Percentiles rank a stretch among this genome's conserved stretches.
Evolutionary conservation across 306 rosid species (phyloP).

Genomic region (Rubus parviflorus): DNA sequence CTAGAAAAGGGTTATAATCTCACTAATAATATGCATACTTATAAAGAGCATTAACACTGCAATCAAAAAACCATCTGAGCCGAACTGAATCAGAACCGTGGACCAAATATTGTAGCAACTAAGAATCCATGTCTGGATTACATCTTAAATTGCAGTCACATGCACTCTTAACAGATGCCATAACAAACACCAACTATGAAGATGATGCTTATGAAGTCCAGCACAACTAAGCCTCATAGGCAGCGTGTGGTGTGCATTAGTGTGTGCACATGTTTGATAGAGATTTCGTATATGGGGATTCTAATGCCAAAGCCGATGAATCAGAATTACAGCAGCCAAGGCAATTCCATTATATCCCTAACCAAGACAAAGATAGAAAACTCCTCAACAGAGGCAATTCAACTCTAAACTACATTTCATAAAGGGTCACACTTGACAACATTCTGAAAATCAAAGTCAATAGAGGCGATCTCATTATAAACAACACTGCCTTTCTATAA

Average conservation of each 20-base stretch:
- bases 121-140: not conserved
- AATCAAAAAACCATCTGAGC: not conserved
- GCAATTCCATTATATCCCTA: not conserved
- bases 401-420: not conserved
- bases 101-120: not conserved
- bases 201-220: not conserved
- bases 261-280: not conserved
- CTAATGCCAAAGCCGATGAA: not conserved
- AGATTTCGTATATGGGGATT: not conserved
- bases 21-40: not conserved
- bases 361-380: not conserved
- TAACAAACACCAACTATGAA: not conserved
- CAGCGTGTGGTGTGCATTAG: not conserved
- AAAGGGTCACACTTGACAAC: not conserved
- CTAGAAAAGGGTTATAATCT: not conserved
- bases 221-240: not conserved
- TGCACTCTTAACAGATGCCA: not conserved
- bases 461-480: not conserved
- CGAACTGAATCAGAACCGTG: not conserved
- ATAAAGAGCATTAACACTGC: not conserved
- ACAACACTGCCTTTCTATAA: not conserved
- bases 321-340: conserved; percentile 1
- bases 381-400: not conserved
- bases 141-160: not conserved
- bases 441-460: not conserved